Base-by-base conservation (phyloP, 495 filamentous ascomycete species). In the Tuber calosporum region DNA sequence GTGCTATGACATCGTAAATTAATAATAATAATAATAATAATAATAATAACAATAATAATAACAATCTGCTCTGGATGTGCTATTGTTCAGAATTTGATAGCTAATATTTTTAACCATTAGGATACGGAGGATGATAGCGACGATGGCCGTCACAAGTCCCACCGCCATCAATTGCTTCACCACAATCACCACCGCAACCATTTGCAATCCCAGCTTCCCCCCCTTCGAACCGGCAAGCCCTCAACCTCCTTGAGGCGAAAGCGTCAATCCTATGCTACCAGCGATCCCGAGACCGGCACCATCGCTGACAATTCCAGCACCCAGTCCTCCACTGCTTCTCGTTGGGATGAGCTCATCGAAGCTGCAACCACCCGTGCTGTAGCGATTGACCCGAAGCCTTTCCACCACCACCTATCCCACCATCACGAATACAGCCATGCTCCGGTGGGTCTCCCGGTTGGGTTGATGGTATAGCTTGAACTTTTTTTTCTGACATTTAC, bases 311-410 rank as follows among this genome's bases (percentile, higher is more conserved):
- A 75, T 40, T 78, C 76, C 38, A 78, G 76, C 30, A 74, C 74
- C 8, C 76, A 78, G n/a, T 80, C 78, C 34, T 81, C 79, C 8
- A 72, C 71, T 38, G 76, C 72, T 69, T 76, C 77, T 38, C 79
- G 79, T 43, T 81, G 79, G 79, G 78, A 81, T 48, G 79, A 81
- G 43, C 79, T 81, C 38, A 78, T 81, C 40, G 79, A 81, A 70
- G 79, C 79, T 36, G 79, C 79, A 43, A 81, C 79, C 66, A 81
- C 74, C 48, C 75, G 78, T 45, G 79, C 79, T 19, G 79, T 81
- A 30, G 79, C 53, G 6, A 62, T 62, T 30, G 53, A 62, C 53
- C 80, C 40, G 79, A 81, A 67, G 73, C 70, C 53, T 43, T 77
- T 62, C 75, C 76, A 75, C 34, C n/a, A 67, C 20, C 74, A 41